phyloP scores from a whole-genome alignment of 176 grass and related monocot genomes.

The Aechmea fasciata region DNA sequence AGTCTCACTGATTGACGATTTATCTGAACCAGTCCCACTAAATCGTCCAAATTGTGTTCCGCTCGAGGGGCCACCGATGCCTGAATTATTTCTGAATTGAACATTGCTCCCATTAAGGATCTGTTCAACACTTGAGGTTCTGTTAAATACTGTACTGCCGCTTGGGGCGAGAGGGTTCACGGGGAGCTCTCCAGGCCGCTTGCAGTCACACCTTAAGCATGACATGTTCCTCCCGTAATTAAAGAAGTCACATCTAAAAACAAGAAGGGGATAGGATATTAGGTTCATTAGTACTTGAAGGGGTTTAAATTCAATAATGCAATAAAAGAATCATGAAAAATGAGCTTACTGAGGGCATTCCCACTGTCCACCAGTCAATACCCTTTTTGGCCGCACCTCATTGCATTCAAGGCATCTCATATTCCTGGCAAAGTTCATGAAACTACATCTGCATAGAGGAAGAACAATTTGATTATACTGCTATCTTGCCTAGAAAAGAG shows the following conservation, averaged over 20 bases:
- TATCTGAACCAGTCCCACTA: not conserved
- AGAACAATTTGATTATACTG: not conserved
- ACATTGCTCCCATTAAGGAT: slow-evolving; percentile 42
- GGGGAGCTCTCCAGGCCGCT: slow-evolving; percentile 44
- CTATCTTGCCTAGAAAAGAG: not conserved
- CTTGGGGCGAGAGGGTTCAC: slow-evolving; percentile 19
- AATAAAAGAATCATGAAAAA: slow-evolving; percentile 4
- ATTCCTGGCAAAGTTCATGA: slow-evolving; percentile 94
- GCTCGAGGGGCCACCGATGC: not conserved
- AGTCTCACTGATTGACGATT: slow-evolving; percentile 57
- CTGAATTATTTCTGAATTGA: slow-evolving; percentile 42
- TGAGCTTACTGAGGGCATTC: slow-evolving; percentile 86
- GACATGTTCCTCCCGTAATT: slow-evolving; percentile 79
- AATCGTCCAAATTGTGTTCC: slow-evolving; percentile 4
- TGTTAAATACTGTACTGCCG: slow-evolving; percentile 21
- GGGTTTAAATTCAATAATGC: slow-evolving; percentile 2
- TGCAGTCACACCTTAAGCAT: slow-evolving; percentile 83
- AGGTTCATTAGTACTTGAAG: slow-evolving; percentile 13
- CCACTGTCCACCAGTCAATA: slow-evolving; percentile 78
- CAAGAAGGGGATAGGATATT: slow-evolving; percentile 24
- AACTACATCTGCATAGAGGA: slow-evolving; percentile 63
- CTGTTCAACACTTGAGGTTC: slow-evolving; percentile 36
- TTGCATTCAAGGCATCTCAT: slow-evolving; percentile 76
- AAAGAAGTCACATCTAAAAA: slow-evolving; percentile 74
- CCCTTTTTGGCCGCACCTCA: slow-evolving; percentile 59